A percentile compares a stretch with the other conserved stretches of the same genome.
These are phyloP conservation scores for Wallacemonas sp. DNA, from an alignment of 208 protist species.

Conservation along the genomic window DNA sequence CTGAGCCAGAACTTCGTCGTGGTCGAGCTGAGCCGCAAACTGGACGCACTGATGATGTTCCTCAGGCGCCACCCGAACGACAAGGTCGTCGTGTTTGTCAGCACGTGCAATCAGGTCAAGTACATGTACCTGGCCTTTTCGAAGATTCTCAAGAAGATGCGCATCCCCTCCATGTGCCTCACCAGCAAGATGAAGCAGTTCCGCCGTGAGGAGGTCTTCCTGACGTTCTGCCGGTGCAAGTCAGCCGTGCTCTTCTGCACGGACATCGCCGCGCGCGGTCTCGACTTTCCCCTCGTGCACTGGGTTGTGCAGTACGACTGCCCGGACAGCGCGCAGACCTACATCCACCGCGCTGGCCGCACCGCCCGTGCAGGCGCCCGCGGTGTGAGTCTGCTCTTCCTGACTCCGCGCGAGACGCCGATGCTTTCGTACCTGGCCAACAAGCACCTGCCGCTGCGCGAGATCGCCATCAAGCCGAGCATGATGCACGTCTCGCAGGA, in stretches of 20 bases:
- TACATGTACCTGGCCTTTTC: slow-evolving; percentile 93
- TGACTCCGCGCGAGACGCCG: slow-evolving; percentile 97
- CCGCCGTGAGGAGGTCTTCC: slow-evolving; percentile 89
- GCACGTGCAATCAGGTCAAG: slow-evolving; percentile 97
- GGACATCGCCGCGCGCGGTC: slow-evolving; percentile 97
- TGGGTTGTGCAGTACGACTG: slow-evolving; percentile 99
- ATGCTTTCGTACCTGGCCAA: slow-evolving; percentile 92
- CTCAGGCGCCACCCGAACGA: slow-evolving; percentile 95
- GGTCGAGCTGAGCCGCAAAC: slow-evolving; percentile 92
- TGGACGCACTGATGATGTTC: slow-evolving; percentile 98
- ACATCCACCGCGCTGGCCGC: slow-evolving; percentile 99
- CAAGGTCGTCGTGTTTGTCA: slow-evolving; percentile 99
- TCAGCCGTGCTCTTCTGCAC: slow-evolving; percentile 97
- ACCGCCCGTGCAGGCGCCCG: slow-evolving; percentile 93
- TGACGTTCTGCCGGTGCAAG: slow-evolving; percentile 90
- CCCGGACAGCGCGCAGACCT: slow-evolving; percentile 97
- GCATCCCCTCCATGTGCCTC: slow-evolving; percentile 91
- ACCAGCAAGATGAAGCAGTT: slow-evolving; percentile 95
- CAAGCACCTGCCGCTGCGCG: slow-evolving; percentile 79
- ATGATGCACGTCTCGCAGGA: slow-evolving; percentile 77
- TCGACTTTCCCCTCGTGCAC: slow-evolving; percentile 98
- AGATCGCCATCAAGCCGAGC: slow-evolving; percentile 83
- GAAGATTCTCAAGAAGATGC: slow-evolving; percentile 91
- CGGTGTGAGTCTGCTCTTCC: slow-evolving; percentile 96
- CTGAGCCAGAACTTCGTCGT: slow-evolving; percentile 96